A percentile compares a stretch with the other conserved stretches of the same genome.
These are phyloP conservation scores for Candida sanyaensis DNA, from an alignment of 1,139 yeast species.

Conservation along the genomic window DNA sequence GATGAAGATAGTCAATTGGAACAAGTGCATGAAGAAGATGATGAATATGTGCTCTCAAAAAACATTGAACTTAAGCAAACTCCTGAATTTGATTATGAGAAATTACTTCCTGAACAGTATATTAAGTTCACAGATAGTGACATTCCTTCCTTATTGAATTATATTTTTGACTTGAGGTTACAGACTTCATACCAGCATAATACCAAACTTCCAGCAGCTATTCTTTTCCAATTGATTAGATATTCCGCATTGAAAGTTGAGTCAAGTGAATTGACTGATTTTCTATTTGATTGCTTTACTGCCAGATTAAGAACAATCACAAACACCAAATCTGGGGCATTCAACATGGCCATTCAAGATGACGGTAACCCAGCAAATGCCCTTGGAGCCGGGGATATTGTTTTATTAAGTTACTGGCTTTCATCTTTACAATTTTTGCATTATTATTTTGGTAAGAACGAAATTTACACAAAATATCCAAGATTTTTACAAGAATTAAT, in stretches of 20 bases:
- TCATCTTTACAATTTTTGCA: conserved; percentile 67
- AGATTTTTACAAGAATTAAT: conserved; percentile 60
- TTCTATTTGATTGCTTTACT: conserved; percentile 59
- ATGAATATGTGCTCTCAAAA: conserved; percentile 30
- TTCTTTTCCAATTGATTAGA: conserved; percentile 65
- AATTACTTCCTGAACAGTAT: conserved; percentile 46
- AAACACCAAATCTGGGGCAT: conserved; percentile 59
- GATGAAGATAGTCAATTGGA: conserved; percentile 26
- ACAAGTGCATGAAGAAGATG: conserved; percentile 27
- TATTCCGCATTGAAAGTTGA: conserved; percentile 60
- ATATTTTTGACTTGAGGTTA: conserved; percentile 47
- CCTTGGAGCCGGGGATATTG: conserved; percentile 62
- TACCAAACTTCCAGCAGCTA: conserved; percentile 67
- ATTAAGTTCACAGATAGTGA: conserved; percentile 68
- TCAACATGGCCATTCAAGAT: conserved; percentile 43
- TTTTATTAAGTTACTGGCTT: conserved; percentile 71
- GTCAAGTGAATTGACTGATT: conserved; percentile 55
- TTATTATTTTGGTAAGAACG: conserved; percentile 61
- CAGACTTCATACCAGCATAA: conserved; percentile 45
- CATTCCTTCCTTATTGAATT: conserved; percentile 60
- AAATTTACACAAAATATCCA: conserved; percentile 56
- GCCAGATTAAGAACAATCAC: conserved; percentile 63
- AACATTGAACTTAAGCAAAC: conserved; percentile 32
- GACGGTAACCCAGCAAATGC: conserved; percentile 16
- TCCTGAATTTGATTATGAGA: conserved; percentile 49